Evolutionary conservation across 495 filamentous ascomycete species (phyloP).

Genomic region (Recurvomyces mirabilis): DNA sequence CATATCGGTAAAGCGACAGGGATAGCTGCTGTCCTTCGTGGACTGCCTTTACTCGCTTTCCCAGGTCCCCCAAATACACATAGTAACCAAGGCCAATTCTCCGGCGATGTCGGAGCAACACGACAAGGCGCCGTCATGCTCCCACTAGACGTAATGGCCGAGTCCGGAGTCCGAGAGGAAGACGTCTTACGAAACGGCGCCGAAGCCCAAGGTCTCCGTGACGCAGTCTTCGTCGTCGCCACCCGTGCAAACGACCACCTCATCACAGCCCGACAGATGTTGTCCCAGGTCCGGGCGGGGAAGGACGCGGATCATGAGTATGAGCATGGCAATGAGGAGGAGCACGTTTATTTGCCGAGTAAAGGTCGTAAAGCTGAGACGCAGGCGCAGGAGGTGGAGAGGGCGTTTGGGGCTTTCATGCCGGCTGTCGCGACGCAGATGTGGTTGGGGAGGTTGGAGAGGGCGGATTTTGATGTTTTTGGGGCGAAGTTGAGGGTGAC

Average conservation of each 20-base stretch:
- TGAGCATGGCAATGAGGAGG: conserved; percentile 71
- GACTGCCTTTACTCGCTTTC: conserved; percentile 73
- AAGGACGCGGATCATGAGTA: conserved; percentile 69
- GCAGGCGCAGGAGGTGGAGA: conserved; percentile 27
- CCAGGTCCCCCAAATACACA: conserved; percentile 51
- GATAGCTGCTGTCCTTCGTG: conserved; percentile 71
- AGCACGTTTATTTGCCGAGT: conserved; percentile 45
- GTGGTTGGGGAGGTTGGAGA: conserved; percentile 69
- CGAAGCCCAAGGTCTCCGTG: conserved; percentile 63
- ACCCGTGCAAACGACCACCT: conserved; percentile 90
- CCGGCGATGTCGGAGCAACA: conserved; percentile 29
- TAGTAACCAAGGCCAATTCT: conserved; percentile 34
- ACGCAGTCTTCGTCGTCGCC: conserved; percentile 84
- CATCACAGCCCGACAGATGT: conserved; percentile 86
- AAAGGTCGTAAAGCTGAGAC: conserved; percentile 13
- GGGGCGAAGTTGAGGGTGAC: conserved; percentile 48
- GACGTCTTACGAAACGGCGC: conserved; percentile 74
- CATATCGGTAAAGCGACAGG: conserved; percentile 91
- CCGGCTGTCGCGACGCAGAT: conserved; percentile 64
- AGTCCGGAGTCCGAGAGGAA: conserved; percentile 68
- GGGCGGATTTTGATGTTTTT: conserved; percentile 74
- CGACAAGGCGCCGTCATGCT: conserved; percentile 60
- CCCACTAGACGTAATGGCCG: conserved; percentile 82
- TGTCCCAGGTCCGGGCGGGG: conserved; percentile 62
- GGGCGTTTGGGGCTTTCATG: conserved; percentile 61